These are phyloP conservation scores for Tetrastigma voinierianum DNA, from an alignment of 164 flowering plant species.

Conservation along the genomic window DNA sequence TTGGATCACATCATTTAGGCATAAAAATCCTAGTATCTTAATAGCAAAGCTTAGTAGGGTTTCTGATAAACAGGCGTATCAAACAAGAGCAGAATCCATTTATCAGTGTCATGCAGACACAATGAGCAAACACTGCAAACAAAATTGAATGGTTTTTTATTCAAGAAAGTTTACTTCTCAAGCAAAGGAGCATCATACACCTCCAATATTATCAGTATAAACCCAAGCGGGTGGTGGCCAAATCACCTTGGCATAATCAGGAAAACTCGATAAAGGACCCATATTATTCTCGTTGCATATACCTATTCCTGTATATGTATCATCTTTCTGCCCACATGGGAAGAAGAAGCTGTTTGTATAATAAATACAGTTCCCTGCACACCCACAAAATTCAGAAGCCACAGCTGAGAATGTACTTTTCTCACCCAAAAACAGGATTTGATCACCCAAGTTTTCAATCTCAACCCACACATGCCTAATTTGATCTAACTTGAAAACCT, in stretches of 20 bases:
- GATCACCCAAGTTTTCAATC: constrained; percentile 50
- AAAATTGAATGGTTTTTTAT: no score
- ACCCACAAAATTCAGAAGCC: constrained; percentile 36
- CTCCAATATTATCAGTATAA: constrained; percentile 14
- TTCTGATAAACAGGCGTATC: no score
- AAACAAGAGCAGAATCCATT: no score
- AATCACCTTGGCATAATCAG: constrained; percentile 37
- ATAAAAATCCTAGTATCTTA: no score
- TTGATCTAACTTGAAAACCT: constrained; percentile 49
- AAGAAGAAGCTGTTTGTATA: constrained; percentile 37
- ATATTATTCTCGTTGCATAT: constrained; percentile 44
- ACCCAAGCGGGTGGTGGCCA: constrained; percentile 70
- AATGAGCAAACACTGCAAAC: no score
- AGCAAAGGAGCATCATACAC: constrained; percentile 12
- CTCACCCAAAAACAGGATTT: constrained; percentile 65
- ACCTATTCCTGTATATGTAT: constrained; percentile 20
- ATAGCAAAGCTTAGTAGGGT: no score
- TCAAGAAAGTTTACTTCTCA: no score
- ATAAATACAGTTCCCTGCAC: constrained; percentile 56
- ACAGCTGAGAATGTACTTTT: constrained; percentile 54
- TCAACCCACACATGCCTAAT: constrained; percentile 33
- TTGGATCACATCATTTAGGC: no score
- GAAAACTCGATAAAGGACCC: constrained; percentile 21
- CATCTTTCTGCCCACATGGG: constrained; percentile 27
- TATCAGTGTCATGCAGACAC: no score